These are phyloP conservation scores for Tympanopsis confertula DNA, from an alignment of 2,329 filamentous ascomycete species.

Conservation along the genomic window DNA sequence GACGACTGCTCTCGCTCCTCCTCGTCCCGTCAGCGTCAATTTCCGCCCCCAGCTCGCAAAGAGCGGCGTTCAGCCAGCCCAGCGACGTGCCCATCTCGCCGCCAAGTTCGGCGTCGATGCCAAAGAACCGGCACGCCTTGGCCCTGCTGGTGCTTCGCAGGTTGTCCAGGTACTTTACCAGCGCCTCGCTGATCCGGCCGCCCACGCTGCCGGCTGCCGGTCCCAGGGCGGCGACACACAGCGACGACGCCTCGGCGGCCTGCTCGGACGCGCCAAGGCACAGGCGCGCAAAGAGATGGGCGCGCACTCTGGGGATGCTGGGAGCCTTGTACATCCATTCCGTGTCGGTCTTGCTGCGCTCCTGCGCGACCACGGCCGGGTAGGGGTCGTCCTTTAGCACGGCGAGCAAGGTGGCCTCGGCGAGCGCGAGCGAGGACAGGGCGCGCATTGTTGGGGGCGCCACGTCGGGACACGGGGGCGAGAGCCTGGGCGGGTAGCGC, in stretches of 20 bases:
- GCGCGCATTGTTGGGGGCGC: conserved; percentile 38
- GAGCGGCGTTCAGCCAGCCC: conserved; percentile 72
- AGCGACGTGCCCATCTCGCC: conserved; percentile 76
- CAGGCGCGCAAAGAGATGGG: conserved; percentile 74
- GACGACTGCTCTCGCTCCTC: conserved; percentile 22
- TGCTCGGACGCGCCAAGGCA: conserved; percentile 84
- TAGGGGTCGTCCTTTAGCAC: conserved; percentile 94
- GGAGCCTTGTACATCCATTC: conserved; percentile 97
- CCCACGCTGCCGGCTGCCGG: conserved; percentile 15
- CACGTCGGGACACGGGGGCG: conserved; percentile 39
- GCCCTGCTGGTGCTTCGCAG: conserved; percentile 65
- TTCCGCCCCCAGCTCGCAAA: conserved; percentile 61
- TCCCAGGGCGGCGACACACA: conserved; percentile 28
- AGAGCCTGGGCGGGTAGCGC: conserved; percentile 15
- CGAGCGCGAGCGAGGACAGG: conserved; percentile 58
- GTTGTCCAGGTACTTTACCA: conserved; percentile 67
- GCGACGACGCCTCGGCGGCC: conserved; percentile 56
- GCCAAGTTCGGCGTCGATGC: conserved; percentile 73
- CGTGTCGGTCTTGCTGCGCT: conserved; percentile 69
- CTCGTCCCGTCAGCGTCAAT: conserved; percentile 34
- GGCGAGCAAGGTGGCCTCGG: conserved; percentile 80
- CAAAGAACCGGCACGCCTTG: conserved; percentile 82
- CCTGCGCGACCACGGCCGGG: conserved; percentile 68
- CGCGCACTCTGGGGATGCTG: conserved; percentile 76
- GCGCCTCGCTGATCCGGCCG: conserved; percentile 47